Percentiles rank a stretch among this genome's conserved stretches.
phyloP scores from a whole-genome alignment of 1,139 yeast genomes.

The Geotrichum klebahnii region DNA sequence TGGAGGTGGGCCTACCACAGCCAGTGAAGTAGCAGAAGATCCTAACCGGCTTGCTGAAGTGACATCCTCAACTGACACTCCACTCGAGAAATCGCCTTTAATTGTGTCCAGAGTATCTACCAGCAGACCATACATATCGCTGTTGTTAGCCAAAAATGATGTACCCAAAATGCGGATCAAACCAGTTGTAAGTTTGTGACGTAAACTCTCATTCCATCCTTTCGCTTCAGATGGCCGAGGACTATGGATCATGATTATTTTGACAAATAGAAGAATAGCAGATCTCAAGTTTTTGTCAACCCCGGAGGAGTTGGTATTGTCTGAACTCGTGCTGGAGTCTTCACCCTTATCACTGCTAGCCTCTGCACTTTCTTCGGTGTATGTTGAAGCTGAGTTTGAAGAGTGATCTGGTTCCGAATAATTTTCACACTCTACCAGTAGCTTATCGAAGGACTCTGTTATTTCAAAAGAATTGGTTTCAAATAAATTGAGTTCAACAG shows the following conservation, averaged over 20 bases:
- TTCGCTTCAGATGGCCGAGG: slow-evolving; percentile 26
- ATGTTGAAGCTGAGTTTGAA: not conserved
- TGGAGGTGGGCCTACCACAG: not conserved
- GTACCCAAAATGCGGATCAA: slow-evolving; percentile 45
- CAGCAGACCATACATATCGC: slow-evolving; percentile 29
- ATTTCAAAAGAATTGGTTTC: slow-evolving; percentile 27
- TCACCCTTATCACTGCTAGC: not conserved
- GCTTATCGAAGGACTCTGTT: slow-evolving; percentile 25
- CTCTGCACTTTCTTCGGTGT: not conserved
- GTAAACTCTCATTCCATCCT: slow-evolving; percentile 30
- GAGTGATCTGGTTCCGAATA: not conserved
- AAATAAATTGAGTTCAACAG: slow-evolving; percentile 27
- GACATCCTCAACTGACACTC: not conserved
- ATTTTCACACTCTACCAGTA: slow-evolving; percentile 25
- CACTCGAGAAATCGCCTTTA: slow-evolving; percentile 2
- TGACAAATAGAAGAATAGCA: slow-evolving; percentile 45
- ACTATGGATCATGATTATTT: slow-evolving; percentile 56
- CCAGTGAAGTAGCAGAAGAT: not conserved
- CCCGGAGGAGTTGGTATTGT: not conserved
- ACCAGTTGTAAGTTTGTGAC: slow-evolving; percentile 40
- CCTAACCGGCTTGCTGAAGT: not conserved
- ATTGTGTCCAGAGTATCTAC: slow-evolving; percentile 31
- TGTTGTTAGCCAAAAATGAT: slow-evolving; percentile 23
- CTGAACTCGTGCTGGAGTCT: slow-evolving; percentile 1
- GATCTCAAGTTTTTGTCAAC: slow-evolving; percentile 11